Conservation (phyloP, 345 rosid genomes). For the Ricinus communis region DNA sequence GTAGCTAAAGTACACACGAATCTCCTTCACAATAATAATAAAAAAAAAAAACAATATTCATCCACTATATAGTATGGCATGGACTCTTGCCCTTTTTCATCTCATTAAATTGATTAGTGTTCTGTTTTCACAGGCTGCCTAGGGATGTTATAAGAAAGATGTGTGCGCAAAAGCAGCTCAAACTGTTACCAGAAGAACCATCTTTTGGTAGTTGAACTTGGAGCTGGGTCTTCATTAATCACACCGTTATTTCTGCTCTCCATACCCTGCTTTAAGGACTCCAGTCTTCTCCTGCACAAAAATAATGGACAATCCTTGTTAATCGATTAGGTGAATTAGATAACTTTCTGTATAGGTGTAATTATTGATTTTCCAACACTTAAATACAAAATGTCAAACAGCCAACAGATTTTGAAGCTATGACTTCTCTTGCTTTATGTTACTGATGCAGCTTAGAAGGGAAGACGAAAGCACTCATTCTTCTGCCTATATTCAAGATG, state of each 20-base stretch:
- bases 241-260: slow-evolving; percentile 48
- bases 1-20: no score
- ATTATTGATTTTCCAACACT: background rate
- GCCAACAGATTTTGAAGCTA: background rate
- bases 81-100: no score
- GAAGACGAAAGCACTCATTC: background rate
- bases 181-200: slow-evolving; percentile 71
- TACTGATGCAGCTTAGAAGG: background rate
- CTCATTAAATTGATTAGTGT: background rate
- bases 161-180: slow-evolving; percentile 6
- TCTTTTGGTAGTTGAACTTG: slow-evolving; percentile 38
- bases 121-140: background rate
- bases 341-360: background rate
- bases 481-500: background rate
- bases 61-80: no score
- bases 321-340: background rate
- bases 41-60: no score
- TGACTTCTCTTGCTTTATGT: background rate
- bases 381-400: background rate
- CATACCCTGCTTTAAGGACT: slow-evolving; percentile 66
- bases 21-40: no score
- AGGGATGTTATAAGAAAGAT: background rate
- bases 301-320: background rate
- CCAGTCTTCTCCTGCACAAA: slow-evolving; percentile 59
- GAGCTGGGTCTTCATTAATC: slow-evolving; percentile 21